Evolutionary conservation across 2,329 filamentous ascomycete species (phyloP).

Genomic region (Cladophialophora bantiana): DNA sequence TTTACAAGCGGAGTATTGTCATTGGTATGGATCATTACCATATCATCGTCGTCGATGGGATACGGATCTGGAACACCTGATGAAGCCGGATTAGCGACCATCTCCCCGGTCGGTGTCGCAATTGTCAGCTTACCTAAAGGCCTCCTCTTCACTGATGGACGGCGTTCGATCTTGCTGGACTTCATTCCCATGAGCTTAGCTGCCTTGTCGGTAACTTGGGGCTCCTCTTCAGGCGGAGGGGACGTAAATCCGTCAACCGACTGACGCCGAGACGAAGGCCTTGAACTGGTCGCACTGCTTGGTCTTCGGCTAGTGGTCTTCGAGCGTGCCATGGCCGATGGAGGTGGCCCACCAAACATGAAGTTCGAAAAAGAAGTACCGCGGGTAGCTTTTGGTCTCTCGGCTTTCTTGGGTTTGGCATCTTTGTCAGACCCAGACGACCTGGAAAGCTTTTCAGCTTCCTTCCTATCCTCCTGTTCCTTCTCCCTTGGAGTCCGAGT

Average conservation of each 20-base stretch:
- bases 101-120: neutral
- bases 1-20: constrained; percentile 47
- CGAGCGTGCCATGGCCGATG: constrained; percentile 59
- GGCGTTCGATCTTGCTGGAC: constrained; percentile 56
- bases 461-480: constrained; percentile 61
- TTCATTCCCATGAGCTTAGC: constrained; percentile 75
- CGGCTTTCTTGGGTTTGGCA: constrained; percentile 59
- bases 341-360: constrained; percentile 72
- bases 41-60: constrained; percentile 69
- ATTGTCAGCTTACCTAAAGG: constrained; percentile 30
- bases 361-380: constrained; percentile 65
- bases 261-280: constrained; percentile 66
- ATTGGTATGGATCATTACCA: constrained; percentile 63
- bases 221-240: constrained; percentile 73
- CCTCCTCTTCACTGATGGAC: constrained; percentile 61
- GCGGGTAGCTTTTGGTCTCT: constrained; percentile 63
- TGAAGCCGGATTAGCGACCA: constrained; percentile 26
- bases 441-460: constrained; percentile 66
- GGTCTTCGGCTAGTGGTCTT: constrained; percentile 65
- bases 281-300: constrained; percentile 62
- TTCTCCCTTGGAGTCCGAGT: constrained; percentile 62
- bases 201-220: constrained; percentile 74
- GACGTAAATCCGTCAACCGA: constrained; percentile 75
- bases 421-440: constrained; percentile 77
- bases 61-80: constrained; percentile 62